Evolutionary conservation across 1,139 yeast species (phyloP).

Genomic region (Hemisphaericaspora lyxosophila): DNA sequence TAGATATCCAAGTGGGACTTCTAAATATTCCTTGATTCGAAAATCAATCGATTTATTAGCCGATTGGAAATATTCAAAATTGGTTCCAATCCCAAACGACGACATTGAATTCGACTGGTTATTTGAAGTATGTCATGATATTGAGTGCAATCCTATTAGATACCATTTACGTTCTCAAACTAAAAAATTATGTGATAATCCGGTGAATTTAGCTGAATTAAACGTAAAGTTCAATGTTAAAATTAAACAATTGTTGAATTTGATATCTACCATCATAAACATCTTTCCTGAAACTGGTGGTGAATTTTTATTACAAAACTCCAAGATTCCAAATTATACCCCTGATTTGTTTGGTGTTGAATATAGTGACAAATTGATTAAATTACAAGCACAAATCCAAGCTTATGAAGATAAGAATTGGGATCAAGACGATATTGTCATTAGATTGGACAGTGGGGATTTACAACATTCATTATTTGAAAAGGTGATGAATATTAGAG

Average conservation of each 20-base stretch:
- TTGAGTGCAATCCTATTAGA: conserved; percentile 47
- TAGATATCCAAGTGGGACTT: conserved; percentile 56
- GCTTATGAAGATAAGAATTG: conserved; percentile 39
- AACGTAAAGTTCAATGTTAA: conserved; percentile 22
- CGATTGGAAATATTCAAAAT: conserved; percentile 23
- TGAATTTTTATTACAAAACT: conserved; percentile 38
- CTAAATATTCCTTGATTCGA: conserved; percentile 46
- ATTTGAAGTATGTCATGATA: conserved; percentile 43
- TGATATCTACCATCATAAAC: conserved; percentile 31
- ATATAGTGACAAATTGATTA: conserved; percentile 24
- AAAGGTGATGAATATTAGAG: conserved; percentile 28
- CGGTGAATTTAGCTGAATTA: conserved; percentile 40
- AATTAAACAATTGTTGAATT: conserved; percentile 28
- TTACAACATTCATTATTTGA: conserved; percentile 20
- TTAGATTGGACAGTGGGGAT: conserved; percentile 26
- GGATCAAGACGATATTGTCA: conserved; percentile 41
- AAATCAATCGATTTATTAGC: conserved; percentile 37
- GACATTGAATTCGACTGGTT: conserved; percentile 32
- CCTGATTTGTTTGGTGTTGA: conserved; percentile 23
- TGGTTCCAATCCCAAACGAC: conserved; percentile 24
- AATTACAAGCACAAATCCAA: conserved; percentile 25
- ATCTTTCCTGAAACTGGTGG: conserved; percentile 36
- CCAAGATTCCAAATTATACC: conserved; percentile 43
- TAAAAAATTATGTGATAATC: conserved; percentile 36
- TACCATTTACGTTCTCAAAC: conserved; percentile 49